A percentile compares a stretch with the other conserved stretches of the same genome.
phyloP scores from a whole-genome alignment of 2,329 filamentous ascomycete genomes.

The Coniochaeta sp. region DNA sequence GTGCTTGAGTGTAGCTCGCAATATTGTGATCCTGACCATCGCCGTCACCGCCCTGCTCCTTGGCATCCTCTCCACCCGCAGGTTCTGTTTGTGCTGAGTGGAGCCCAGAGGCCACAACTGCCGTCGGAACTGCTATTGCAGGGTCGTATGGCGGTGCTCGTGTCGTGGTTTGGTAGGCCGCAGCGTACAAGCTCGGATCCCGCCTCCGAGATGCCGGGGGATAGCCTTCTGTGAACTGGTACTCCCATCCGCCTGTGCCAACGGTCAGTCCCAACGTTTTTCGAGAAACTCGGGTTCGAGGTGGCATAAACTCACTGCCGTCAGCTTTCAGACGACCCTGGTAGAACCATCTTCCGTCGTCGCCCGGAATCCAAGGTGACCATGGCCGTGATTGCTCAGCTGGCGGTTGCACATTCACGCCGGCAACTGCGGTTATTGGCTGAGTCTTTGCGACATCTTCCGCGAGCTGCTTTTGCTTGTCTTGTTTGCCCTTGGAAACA shows the following conservation, averaged over 20 bases:
- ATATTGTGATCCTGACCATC: not conserved
- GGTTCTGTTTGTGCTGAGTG: not conserved
- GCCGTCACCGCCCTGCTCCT: not conserved
- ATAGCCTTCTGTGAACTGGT: slow-evolving; percentile 7
- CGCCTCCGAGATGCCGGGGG: not conserved
- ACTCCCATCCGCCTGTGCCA: slow-evolving; percentile 5
- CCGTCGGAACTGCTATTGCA: not conserved
- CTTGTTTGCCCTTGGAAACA: not conserved
- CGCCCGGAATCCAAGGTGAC: slow-evolving; percentile 13
- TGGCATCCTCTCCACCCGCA: not conserved
- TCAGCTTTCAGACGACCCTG: slow-evolving; percentile 1
- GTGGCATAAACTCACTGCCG: not conserved
- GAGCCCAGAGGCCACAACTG: not conserved
- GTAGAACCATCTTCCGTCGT: slow-evolving; percentile 6
- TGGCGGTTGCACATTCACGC: not conserved
- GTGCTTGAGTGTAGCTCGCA: not conserved
- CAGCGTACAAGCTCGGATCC: not conserved
- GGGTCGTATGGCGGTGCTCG: not conserved
- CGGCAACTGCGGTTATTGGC: not conserved
- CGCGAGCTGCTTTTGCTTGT: not conserved
- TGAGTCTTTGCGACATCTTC: not conserved
- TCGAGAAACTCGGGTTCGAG: not conserved
- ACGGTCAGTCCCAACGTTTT: not conserved
- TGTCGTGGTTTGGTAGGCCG: not conserved
- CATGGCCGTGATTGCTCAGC: not conserved